Base-by-base conservation (phyloP, 2,329 filamentous ascomycete species). In the Daldinia sp. region DNA sequence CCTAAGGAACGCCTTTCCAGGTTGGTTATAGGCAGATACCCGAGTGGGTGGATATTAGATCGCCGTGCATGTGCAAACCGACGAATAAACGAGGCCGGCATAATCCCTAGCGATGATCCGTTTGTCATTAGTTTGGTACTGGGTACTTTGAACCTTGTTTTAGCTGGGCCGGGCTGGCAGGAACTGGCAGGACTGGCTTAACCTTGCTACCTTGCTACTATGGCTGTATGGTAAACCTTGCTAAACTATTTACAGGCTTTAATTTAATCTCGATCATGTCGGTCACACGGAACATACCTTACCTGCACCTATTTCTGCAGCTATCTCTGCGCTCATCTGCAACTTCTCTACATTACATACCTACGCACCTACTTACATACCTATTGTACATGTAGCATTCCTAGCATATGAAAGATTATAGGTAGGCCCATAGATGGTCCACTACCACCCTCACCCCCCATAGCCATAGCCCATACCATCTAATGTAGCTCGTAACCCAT, bases 1-100 rank as follows among this genome's bases (percentile, higher is more conserved):
- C 33, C 33, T 51, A n/a, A 2, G 26, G 33, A 39, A 54, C 9
- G 12, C 33, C 30, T 56, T 39, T 41, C 37, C 20, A 30, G 33
- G 37, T 56, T 56, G 23, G 56, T 55, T 55, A 54, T 62, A 62
- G 56, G 60, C 65, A 58, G 58, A 60, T 62, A 67, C 60, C 67
- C 63, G 69, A 66, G 37, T 59, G 64, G 55, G 64, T 65, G 69
- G 68, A 66, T 69, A 67, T 65, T 70, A 69, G 69, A 70, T 69
- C 67, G 67, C 28, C 66, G 55, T 70, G 69, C 67, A 71, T 65
- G 46, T 70, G 26, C 33, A 58, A 7, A 37, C 28, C 5, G 23
- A 41, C 67, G 61, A 70, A 70, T 69, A 51, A 69, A 39, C 62
- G 42, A 46, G 64, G 59, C 33, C 67, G 42, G 54, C 37, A 60